A percentile compares a stretch with the other conserved stretches of the same genome.
Conservation (phyloP, 2,329 filamentous ascomycete genomes). For the Penicillium nordicum region DNA sequence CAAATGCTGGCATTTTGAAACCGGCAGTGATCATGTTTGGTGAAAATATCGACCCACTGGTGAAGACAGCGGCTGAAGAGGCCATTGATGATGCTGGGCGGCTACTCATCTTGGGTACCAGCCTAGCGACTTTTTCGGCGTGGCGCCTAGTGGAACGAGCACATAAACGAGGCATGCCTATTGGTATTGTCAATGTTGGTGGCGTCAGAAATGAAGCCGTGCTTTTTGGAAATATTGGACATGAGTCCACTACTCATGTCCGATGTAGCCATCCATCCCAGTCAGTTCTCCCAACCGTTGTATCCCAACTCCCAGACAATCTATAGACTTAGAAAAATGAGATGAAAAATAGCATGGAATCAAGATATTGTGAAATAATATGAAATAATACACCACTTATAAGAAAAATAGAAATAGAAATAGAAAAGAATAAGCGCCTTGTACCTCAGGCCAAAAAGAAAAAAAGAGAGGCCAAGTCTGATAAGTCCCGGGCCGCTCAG, state of each 20-base stretch:
- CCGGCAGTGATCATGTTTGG: conserved; percentile 96
- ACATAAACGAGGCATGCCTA: conserved; percentile 75
- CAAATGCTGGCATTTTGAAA: conserved; percentile 77
- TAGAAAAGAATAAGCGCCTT: neutral
- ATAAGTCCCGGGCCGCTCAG: conserved; percentile 16
- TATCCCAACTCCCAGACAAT: conserved; percentile 26
- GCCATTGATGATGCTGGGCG: conserved; percentile 73
- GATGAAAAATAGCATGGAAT: neutral
- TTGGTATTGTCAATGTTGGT: conserved; percentile 78
- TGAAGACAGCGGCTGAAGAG: conserved; percentile 73
- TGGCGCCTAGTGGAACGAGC: conserved; percentile 86
- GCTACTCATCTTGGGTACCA: conserved; percentile 80
- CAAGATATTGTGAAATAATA: neutral
- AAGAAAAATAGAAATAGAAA: neutral
- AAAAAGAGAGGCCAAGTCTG: neutral
- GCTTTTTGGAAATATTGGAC: conserved; percentile 37
- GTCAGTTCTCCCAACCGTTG: conserved; percentile 41
- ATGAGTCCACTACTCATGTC: conserved; percentile 30
- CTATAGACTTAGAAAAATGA: neutral
- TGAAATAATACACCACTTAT: neutral
- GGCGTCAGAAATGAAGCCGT: conserved; percentile 46
- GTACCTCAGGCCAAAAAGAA: conserved; percentile 15
- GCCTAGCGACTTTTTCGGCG: conserved; percentile 89
- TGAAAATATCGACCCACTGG: conserved; percentile 68
- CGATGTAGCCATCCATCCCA: conserved; percentile 45